A percentile compares a stretch with the other conserved stretches of the same genome.
Conservation (phyloP, 257 asterid genomes). For the Solanum neorickii region DNA sequence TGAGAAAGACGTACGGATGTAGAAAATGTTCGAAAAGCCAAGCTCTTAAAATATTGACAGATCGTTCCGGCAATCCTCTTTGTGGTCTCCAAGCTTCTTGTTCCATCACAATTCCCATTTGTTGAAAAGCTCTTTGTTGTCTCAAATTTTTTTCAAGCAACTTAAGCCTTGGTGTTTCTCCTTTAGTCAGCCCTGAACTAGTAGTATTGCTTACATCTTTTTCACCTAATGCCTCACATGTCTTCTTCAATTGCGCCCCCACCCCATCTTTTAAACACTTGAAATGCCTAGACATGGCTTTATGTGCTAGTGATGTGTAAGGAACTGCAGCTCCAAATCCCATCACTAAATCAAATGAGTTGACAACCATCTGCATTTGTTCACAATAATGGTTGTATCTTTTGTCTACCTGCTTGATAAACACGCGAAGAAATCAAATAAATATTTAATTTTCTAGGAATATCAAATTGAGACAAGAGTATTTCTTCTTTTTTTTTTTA, state of each 20-base stretch:
- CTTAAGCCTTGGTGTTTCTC: constrained; percentile 83
- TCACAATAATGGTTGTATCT: constrained; percentile 92
- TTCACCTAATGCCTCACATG: constrained; percentile 68
- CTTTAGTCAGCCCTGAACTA: constrained; percentile 68
- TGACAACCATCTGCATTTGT: constrained; percentile 97
- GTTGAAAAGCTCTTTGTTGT: constrained; percentile 80
- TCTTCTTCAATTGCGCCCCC: constrained; percentile 48
- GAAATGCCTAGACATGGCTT: constrained; percentile 96
- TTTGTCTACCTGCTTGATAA: constrained; percentile 59
- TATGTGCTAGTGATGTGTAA: constrained; percentile 73
- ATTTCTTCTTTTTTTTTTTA: not conserved
- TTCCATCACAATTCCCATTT: constrained; percentile 86
- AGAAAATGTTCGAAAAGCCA: constrained; percentile 99
- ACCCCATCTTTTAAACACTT: constrained; percentile 85
- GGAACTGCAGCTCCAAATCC: constrained; percentile 90
- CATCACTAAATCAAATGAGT: constrained; percentile 89
- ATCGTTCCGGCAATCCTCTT: constrained; percentile 85
- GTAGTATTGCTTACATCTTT: constrained; percentile 47
- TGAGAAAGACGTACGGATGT: constrained; percentile 67
- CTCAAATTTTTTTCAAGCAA: constrained; percentile 70
- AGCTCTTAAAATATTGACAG: constrained; percentile 83
- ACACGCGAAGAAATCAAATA: not conserved
- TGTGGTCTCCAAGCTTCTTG: constrained; percentile 99
- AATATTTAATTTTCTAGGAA: not conserved
- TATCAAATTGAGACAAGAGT: not conserved